Conservation (phyloP, 225 moss, liverwort and hornwort species). For the Takakia lepidozioides region DNA sequence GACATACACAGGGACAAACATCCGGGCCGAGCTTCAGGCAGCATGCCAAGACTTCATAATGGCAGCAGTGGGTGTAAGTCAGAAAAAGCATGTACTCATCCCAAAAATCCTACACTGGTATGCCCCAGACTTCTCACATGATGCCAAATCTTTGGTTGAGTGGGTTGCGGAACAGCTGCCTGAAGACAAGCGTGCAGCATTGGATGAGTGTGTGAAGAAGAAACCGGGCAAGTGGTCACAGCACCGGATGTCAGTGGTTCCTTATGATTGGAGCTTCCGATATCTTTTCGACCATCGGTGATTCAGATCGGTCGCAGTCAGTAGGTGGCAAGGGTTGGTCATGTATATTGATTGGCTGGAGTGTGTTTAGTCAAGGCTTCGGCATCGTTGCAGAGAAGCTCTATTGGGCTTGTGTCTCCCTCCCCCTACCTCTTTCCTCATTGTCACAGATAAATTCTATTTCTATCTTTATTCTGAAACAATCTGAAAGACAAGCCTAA, state of each 20-base stretch:
- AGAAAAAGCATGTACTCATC: slow-evolving; percentile 50
- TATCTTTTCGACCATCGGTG: slow-evolving; percentile 61
- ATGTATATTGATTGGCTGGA: too few relatives aligned
- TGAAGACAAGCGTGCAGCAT: slow-evolving; percentile 41
- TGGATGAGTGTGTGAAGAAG: slow-evolving; percentile 58
- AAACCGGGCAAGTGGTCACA: slow-evolving; percentile 30
- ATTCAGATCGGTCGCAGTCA: too few relatives aligned
- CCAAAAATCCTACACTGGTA: slow-evolving; percentile 94
- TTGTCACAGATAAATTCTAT: too few relatives aligned
- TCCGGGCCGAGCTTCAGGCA: slow-evolving; percentile 54
- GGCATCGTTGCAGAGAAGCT: too few relatives aligned
- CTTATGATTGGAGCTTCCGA: slow-evolving; percentile 88
- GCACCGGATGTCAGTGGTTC: slow-evolving; percentile 50
- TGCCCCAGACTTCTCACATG: slow-evolving; percentile 81
- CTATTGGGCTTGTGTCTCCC: too few relatives aligned
- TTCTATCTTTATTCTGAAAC: too few relatives aligned
- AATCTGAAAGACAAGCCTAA: too few relatives aligned
- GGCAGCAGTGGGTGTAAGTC: slow-evolving; percentile 65
- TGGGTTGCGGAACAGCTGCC: slow-evolving; percentile 73
- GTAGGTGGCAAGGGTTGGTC: too few relatives aligned
- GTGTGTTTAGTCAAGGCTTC: too few relatives aligned
- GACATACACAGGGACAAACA: slow-evolving; percentile 51
- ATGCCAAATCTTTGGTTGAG: slow-evolving; percentile 66
- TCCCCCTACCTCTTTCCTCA: too few relatives aligned
- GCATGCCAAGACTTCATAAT: slow-evolving; percentile 75